Evolutionary conservation across 371 early-diverging fungal species (phyloP).

Genomic region (Fennellomyces sp.): DNA sequence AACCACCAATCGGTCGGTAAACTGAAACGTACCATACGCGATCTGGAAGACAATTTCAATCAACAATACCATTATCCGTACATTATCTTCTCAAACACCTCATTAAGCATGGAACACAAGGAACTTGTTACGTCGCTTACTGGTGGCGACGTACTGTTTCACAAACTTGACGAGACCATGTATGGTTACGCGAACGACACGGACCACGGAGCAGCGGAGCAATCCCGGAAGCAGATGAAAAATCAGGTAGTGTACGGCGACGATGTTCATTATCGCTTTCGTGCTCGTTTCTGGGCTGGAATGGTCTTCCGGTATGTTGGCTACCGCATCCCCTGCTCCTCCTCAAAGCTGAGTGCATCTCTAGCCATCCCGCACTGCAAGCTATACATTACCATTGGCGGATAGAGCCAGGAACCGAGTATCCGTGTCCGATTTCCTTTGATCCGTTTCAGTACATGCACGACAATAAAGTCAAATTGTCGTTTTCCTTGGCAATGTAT

Average conservation of each 20-base stretch:
- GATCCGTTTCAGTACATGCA: constrained; percentile 47
- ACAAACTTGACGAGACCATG: constrained; percentile 18
- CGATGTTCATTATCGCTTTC: constrained; percentile 35
- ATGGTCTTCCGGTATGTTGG: constrained; percentile 43
- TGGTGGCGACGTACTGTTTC: constrained; percentile 22
- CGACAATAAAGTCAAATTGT: constrained; percentile 35
- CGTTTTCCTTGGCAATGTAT: constrained; percentile 77
- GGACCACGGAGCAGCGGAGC: constrained; percentile 24
- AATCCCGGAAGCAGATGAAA: constrained; percentile 25
- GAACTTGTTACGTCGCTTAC: constrained; percentile 28
- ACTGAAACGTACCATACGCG: constrained; percentile 30
- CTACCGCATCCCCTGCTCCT: too few relatives aligned
- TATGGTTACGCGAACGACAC: constrained; percentile 31
- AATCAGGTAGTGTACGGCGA: constrained; percentile 30
- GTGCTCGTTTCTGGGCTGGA: constrained; percentile 41
- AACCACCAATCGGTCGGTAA: constrained; percentile 23
- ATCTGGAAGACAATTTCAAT: constrained; percentile 41
- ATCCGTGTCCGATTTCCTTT: constrained; percentile 40
- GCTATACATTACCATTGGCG: constrained; percentile 50
- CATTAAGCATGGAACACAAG: constrained; percentile 26
- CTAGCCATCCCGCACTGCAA: constrained; percentile 37
- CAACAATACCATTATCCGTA: constrained; percentile 32
- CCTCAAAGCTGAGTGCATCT: too few relatives aligned
- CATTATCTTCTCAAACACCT: constrained; percentile 35
- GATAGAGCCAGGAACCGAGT: constrained; percentile 48